Evolutionary conservation across 371 early-diverging fungal genomes (phyloP), one percentile per base, ranked within the genome.

Genomic region (Mucor circinelloides): DNA sequence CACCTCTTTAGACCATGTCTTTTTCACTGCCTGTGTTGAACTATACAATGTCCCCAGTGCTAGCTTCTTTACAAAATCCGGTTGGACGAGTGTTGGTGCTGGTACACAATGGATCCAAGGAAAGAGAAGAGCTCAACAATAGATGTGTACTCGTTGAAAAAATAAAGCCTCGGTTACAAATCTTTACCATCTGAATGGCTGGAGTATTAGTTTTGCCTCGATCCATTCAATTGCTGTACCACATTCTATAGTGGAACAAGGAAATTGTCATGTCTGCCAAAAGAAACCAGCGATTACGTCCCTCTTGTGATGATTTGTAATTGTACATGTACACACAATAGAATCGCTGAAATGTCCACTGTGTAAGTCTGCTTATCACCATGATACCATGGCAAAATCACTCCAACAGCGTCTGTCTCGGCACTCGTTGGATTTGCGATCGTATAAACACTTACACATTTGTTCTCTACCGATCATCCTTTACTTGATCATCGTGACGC

Each of bases 1-100:
- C 5, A 21, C n/a, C 1, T 25, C 57, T 3, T 13, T 42, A 0
- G 17, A 27, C 2, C 27, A 61, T n/a, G 32, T 67, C 17, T 67
- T 61, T 13, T 56, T 57, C 32, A 28, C 13, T 46, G 55, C 67
- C 13, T 28, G 38, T 34, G 67, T 67, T 25, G 67, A 67, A 46
- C 25, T 44, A 4, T 56, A 21, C n/a, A 67, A 67, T n/a, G 28
- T 7, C 17, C 13, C 62, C 3, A 67, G 67, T 36, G 56, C 56
- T 7, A 61, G 23, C n/a, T 25, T 60, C 27, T 67, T 67, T 23
- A 40, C 27, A 36, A 67, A 67, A 27, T n/a, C 34, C n/a, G 52
- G 54, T 19, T 62, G 50, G 50, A 52, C 28, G 0, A n/a, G 21
- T 3, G 23, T 52, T 46, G 57, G 58, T 6, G 19, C 58, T 13